A percentile compares a stretch with the other conserved stretches of the same genome.
phyloP scores from a whole-genome alignment of 1,284 basidiomycete species.

The Sphagnurus paluster region DNA sequence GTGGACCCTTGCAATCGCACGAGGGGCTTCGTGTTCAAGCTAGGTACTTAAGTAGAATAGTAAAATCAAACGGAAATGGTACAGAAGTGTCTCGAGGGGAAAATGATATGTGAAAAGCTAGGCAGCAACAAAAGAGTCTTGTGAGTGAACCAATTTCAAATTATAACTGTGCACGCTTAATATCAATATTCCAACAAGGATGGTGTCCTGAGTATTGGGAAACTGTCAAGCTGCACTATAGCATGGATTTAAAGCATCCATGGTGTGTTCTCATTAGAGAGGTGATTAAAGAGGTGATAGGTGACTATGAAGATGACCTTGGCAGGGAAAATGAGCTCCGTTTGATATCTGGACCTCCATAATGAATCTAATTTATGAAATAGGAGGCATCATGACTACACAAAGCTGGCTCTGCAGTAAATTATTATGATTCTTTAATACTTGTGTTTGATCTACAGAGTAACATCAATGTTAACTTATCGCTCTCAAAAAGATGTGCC shows the following conservation, averaged over 20 bases:
- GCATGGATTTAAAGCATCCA: not conserved
- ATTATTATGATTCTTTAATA: not conserved
- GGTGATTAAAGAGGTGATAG: not conserved
- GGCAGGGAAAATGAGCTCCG: not conserved
- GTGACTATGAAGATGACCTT: not conserved
- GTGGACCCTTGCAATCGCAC: too few species aligned
- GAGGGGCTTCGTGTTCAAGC: too few species aligned
- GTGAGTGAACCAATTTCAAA: too few species aligned
- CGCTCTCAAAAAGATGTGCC: too few species aligned
- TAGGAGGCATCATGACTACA: not conserved
- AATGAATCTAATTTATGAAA: not conserved
- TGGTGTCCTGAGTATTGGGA: conserved; percentile 3
- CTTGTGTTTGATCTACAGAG: not conserved
- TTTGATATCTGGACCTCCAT: not conserved
- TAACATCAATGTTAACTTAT: too few species aligned
- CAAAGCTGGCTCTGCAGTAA: not conserved
- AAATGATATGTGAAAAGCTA: too few species aligned
- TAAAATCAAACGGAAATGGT: too few species aligned
- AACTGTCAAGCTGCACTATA: not conserved
- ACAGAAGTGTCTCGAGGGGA: too few species aligned
- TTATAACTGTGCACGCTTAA: too few species aligned
- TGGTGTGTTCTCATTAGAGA: not conserved
- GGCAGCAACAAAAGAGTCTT: too few species aligned
- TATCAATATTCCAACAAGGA: too few species aligned
- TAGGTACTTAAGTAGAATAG: too few species aligned